Base-by-base conservation (phyloP, 108 stramenopile species). In the Pseudonitzschia multiseries region DNA sequence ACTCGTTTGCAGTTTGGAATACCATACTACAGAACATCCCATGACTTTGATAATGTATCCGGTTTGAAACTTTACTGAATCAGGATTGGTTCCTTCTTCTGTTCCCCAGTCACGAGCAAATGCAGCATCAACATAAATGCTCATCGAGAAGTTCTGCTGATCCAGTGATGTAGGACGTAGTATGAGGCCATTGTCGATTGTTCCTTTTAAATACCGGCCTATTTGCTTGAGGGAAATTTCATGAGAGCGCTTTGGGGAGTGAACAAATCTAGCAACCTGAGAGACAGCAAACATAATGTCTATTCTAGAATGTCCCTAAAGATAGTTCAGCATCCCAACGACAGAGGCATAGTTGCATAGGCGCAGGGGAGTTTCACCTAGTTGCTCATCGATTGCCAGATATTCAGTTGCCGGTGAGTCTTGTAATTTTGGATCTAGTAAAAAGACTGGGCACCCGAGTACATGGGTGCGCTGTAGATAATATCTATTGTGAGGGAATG, bases 311-410 rank as follows among this genome's bases (percentile, higher is more conserved):
- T 85, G 76, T 0, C 48, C 69, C 21, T 76, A 22, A 20, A 87
- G 70, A 48, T 87, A 87, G 53, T 83, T 36, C 63, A 87, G 48
- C 81, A 81, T 79, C 61, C 86, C 86, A 41, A 86, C 68, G 41
- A 85, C 57, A 18, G 76, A 74, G 3, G 62, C 51, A 62, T 83
- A 80, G 40, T 36, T 68, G 76, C 2, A 54, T 4, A 5, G 4
- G 2, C 24, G 2, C 5, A 5, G 53, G 2, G 53, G 24, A 8
- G 2, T 4, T 24, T 21, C 53, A 4, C 24, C 21, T 5, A 6
- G 5, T 54, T 2, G 4, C 4, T 36, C 36, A 5, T n/a, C n/a
- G n/a, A n/a, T n/a, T n/a, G n/a, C n/a, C n/a, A n/a, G n/a, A n/a
- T n/a, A n/a, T n/a, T n/a, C n/a, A n/a, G n/a, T n/a, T n/a, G n/a